Evolutionary conservation across 176 grass and related monocot genomes (phyloP), one percentile per base, ranked within the genome.

Genomic region (Tuctoria greenei): DNA sequence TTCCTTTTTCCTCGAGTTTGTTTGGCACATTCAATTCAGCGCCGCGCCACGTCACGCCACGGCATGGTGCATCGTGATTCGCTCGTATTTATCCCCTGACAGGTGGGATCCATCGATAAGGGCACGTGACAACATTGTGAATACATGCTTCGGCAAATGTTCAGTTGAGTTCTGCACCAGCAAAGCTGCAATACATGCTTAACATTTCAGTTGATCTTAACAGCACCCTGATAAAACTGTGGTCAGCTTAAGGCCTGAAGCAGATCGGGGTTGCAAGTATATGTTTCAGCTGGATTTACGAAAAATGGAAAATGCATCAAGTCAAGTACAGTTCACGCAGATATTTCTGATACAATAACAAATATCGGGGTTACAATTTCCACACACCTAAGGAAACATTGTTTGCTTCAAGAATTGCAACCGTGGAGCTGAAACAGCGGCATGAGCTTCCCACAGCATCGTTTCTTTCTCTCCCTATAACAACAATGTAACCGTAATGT

Each of bases 371-470:
- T 73, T 67, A 59, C 51, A 9, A 14, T 78, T 66, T 12, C 11
- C 47, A 56, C 21, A 39, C 68, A 26, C 41, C 85, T 61, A 83
- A 60, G 36, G 67, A 34, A 78, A 74, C 4, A 44, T 61, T 74
- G 37, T 81, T 60, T 78, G 36, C 67, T 21, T 39, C 67, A 62
- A 21, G 10, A 62, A 74, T 55, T 21, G 73, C 25, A 28, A 43
- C 46, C 8, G 25, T 47, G 12, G 12, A 62, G 56, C 75, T 28
- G 45, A 49, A 10, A 42, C 43, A 15, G 8, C 25, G 10, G 25
- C 80, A 16, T 38, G 35, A 36, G 54, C 37, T 17, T 18, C 50
- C 23, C 55, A 4, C 41, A 36, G 18, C 60, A 78, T 78, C 41
- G 24, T 44, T 49, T 13, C 23, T 16, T 3, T 15, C 4, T 37